These are phyloP conservation scores for Hansfordia pulvinata DNA, from an alignment of 2,329 filamentous ascomycete species.

Conservation along the genomic window DNA sequence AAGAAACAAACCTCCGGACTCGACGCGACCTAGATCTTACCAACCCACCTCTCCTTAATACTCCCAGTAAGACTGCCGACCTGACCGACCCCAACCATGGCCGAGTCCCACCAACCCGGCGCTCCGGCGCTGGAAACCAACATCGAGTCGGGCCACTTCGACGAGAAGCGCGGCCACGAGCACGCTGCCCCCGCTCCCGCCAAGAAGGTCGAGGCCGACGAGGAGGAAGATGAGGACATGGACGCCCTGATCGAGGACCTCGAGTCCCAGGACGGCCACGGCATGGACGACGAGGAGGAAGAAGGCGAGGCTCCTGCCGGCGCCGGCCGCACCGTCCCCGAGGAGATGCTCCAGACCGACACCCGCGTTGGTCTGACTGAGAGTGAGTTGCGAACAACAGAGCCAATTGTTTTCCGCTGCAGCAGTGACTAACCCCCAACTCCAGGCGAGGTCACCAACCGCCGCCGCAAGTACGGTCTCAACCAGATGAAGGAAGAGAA, in stretches of 20 bases:
- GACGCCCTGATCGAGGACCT: conserved; percentile 80
- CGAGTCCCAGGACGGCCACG: conserved; percentile 65
- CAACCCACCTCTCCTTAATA: conserved; percentile 1
- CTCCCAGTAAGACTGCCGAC: conserved; percentile 6
- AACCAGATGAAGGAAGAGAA: conserved; percentile 91
- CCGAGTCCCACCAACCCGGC: conserved; percentile 36
- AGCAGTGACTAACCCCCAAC: conserved; percentile 5
- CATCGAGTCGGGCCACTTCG: conserved; percentile 51
- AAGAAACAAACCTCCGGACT: neutral
- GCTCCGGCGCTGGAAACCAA: conserved; percentile 48
- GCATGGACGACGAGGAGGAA: conserved; percentile 49
- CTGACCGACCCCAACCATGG: conserved; percentile 27
- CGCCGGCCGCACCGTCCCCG: conserved; percentile 47
- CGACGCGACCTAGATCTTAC: conserved; percentile 9
- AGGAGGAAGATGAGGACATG: conserved; percentile 73
- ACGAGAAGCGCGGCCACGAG: conserved; percentile 41
- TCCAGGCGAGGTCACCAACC: conserved; percentile 16
- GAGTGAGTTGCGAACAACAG: conserved; percentile 46
- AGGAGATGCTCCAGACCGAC: conserved; percentile 68
- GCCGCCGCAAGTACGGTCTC: conserved; percentile 57
- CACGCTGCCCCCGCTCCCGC: conserved; percentile 18
- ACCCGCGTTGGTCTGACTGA: conserved; percentile 59
- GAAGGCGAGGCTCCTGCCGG: conserved; percentile 36
- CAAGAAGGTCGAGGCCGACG: conserved; percentile 37
- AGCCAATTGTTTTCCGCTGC: conserved; percentile 12